A percentile compares a stretch with the other conserved stretches of the same genome.
phyloP scores from a whole-genome alignment of 2,329 filamentous ascomycete species.

The Colletotrichum sp. region DNA sequence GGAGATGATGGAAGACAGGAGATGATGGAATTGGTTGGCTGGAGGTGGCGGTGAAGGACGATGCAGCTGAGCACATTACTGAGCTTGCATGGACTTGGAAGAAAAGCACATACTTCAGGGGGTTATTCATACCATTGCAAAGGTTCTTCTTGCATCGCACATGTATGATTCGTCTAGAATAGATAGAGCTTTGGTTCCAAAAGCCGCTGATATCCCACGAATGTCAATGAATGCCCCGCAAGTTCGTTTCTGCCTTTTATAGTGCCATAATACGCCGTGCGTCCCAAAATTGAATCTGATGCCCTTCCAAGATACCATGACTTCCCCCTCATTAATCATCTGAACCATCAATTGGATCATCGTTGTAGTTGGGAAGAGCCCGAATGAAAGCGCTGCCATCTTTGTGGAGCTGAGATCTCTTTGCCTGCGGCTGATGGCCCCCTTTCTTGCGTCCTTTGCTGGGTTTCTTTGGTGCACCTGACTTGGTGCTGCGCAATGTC shows the following conservation, averaged over 20 bases:
- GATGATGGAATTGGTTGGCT: too few relatives aligned
- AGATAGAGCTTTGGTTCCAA: slow-evolving; percentile 15
- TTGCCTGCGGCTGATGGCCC: background rate
- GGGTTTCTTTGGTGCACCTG: background rate
- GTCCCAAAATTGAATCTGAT: background rate
- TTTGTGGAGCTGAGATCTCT: background rate
- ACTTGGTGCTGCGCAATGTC: background rate
- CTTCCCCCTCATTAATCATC: background rate
- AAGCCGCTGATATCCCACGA: slow-evolving; percentile 18
- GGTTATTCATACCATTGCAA: background rate
- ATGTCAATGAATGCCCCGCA: slow-evolving; percentile 2
- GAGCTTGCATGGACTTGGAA: background rate
- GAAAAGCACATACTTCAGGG: background rate
- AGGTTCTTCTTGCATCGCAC: background rate
- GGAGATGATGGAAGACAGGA: too few relatives aligned
- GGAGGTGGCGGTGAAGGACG: too few relatives aligned
- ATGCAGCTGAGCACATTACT: background rate
- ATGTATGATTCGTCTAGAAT: background rate
- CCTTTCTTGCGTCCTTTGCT: background rate
- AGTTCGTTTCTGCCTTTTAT: background rate
- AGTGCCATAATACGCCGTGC: background rate
- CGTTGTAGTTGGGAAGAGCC: slow-evolving; percentile 11
- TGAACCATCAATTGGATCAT: slow-evolving; percentile 21
- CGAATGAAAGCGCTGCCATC: slow-evolving; percentile 17
- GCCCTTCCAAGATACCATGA: background rate